phyloP scores from a whole-genome alignment of 2,329 filamentous ascomycete genomes.

The Sarocladium brachiariae region DNA sequence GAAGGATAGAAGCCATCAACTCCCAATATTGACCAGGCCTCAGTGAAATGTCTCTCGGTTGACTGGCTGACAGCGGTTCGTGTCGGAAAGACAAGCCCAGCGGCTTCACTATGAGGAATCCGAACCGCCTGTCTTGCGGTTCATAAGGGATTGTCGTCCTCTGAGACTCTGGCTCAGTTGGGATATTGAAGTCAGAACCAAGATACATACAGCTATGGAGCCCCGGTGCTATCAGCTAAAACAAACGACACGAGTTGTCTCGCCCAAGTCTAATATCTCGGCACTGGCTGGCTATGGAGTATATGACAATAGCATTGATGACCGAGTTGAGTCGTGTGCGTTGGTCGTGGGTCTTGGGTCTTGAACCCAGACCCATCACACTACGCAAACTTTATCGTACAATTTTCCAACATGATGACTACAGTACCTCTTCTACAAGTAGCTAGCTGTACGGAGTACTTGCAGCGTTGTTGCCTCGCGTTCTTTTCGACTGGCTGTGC shows the following conservation, averaged over 20 bases:
- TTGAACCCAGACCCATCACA: background rate
- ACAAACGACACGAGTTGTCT: background rate
- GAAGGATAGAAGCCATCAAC: background rate
- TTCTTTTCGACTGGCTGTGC: too few relatives aligned
- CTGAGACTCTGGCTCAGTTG: too few relatives aligned
- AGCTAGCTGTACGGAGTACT: too few relatives aligned
- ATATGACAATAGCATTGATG: constrained; percentile 6
- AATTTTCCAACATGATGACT: background rate
- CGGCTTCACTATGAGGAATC: background rate
- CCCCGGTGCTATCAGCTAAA: too few relatives aligned
- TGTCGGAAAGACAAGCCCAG: background rate
- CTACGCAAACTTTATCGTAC: background rate
- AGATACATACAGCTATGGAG: too few relatives aligned
- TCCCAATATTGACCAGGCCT: too few relatives aligned
- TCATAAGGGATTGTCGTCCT: background rate
- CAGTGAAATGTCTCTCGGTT: background rate
- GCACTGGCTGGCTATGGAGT: background rate
- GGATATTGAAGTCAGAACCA: too few relatives aligned
- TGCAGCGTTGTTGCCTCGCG: too few relatives aligned
- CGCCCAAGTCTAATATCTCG: background rate
- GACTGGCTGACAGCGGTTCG: background rate
- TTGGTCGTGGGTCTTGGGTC: background rate
- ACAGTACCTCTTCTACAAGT: too few relatives aligned
- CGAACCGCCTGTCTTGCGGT: constrained; percentile 1
- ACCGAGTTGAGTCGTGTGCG: background rate